Evolutionary conservation across 2,329 filamentous ascomycete species (phyloP).

Genomic region (Leptodontidium sp.): DNA sequence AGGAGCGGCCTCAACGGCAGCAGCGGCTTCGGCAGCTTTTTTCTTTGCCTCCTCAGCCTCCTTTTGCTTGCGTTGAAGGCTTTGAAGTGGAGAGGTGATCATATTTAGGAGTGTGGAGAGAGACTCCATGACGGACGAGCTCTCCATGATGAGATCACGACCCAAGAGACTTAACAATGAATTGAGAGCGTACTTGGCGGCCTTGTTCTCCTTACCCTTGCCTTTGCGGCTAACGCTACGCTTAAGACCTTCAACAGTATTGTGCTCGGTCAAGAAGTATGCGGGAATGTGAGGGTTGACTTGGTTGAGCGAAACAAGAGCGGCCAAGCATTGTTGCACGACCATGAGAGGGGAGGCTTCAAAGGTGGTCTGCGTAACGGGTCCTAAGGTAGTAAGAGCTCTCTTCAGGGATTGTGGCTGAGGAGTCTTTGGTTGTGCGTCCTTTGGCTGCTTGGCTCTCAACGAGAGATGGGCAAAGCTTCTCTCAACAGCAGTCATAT

Average conservation of each 20-base stretch:
- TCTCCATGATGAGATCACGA: conserved; percentile 95
- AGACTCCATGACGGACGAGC: conserved; percentile 94
- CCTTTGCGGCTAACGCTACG: conserved; percentile 81
- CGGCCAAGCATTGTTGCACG: conserved; percentile 91
- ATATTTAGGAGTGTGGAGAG: conserved; percentile 86
- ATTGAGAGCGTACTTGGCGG: conserved; percentile 90
- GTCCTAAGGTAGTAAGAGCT: conserved; percentile 67
- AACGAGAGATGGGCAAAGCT: conserved; percentile 94
- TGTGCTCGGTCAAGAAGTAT: conserved; percentile 95
- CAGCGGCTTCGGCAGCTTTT: conserved; percentile 40
- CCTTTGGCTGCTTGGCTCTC: conserved; percentile 82
- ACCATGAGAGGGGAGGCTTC: conserved; percentile 95
- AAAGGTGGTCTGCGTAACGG: conserved; percentile 67
- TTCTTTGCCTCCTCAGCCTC: conserved; percentile 67
- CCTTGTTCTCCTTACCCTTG: conserved; percentile 85
- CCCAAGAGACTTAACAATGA: conserved; percentile 87
- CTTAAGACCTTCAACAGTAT: conserved; percentile 80
- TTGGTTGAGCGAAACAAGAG: conserved; percentile 82
- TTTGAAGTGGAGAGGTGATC: conserved; percentile 85
- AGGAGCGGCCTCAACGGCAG: conserved; percentile 37
- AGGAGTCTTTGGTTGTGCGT: conserved; percentile 74
- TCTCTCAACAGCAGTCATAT: conserved; percentile 91
- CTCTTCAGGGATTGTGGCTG: conserved; percentile 81
- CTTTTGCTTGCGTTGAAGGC: conserved; percentile 83
- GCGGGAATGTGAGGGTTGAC: conserved; percentile 88